Evolutionary conservation across 2,329 filamentous ascomycete species (phyloP).

Genomic region (Fusarium solani-melongenae): DNA sequence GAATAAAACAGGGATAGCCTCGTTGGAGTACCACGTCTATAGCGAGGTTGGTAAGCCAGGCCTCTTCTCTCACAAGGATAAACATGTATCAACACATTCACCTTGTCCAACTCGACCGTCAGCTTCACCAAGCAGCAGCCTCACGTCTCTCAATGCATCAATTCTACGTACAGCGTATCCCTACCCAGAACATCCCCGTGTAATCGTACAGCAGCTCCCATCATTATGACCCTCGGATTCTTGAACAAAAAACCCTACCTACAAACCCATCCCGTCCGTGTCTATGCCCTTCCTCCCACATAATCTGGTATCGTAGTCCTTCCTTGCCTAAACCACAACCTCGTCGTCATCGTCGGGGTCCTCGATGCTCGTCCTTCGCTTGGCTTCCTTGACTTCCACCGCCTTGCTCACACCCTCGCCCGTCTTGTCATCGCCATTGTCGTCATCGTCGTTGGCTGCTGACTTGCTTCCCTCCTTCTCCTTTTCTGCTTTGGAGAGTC

Average conservation of each 20-base stretch:
- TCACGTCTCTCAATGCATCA: constrained; percentile 14
- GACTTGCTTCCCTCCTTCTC: constrained; percentile 40
- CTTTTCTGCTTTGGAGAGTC: constrained; percentile 52
- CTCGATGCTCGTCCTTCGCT: constrained; percentile 67
- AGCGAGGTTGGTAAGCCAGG: neutral
- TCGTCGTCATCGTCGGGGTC: constrained; percentile 68
- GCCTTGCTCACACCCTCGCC: constrained; percentile 51
- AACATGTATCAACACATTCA: neutral
- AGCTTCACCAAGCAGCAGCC: neutral
- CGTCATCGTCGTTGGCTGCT: constrained; percentile 38
- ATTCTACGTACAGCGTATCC: constrained; percentile 27
- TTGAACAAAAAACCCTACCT: neutral
- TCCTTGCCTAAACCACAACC: constrained; percentile 49
- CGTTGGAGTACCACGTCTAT: neutral
- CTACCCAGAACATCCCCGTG: constrained; percentile 1
- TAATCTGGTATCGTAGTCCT: constrained; percentile 37
- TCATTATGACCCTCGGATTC: constrained; percentile 17
- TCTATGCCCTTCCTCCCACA: constrained; percentile 11
- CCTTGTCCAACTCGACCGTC: neutral
- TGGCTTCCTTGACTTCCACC: constrained; percentile 65
- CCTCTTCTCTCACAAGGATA: neutral
- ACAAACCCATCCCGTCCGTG: neutral
- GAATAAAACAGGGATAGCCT: neutral
- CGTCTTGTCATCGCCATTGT: constrained; percentile 43
- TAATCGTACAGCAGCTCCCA: constrained; percentile 30